These are phyloP conservation scores for Sindora glabra DNA, from an alignment of 306 rosid species.

Conservation along the genomic window DNA sequence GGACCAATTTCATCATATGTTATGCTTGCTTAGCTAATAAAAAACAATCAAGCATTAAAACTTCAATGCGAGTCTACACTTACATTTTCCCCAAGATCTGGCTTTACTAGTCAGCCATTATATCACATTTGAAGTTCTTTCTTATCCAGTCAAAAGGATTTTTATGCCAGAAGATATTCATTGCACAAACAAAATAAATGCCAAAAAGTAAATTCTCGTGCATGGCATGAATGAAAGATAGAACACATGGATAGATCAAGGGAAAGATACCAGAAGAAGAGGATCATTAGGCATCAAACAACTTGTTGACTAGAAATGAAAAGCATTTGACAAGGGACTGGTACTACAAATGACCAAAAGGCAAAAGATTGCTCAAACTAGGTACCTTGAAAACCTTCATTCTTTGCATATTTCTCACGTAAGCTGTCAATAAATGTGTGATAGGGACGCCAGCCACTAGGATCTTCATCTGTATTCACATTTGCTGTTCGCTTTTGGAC, in stretches of 20 bases:
- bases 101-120: neutral
- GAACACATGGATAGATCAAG: neutral
- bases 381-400: conserved; percentile 70
- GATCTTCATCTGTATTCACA: conserved; percentile 80
- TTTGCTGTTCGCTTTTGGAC: conserved; percentile 62
- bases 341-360: neutral
- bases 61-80: neutral
- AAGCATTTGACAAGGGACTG: neutral
- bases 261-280: neutral
- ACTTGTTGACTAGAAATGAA: neutral
- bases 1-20: no score
- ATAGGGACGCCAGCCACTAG: conserved; percentile 98
- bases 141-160: no score
- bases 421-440: conserved; percentile 52
- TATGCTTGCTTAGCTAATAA: no score
- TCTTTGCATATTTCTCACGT: conserved; percentile 74
- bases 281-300: neutral
- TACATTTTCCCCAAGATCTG: neutral
- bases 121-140: neutral
- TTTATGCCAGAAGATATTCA: no score
- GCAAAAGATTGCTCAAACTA: neutral
- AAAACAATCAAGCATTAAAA: neutral
- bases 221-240: neutral
- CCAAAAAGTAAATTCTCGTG: neutral
- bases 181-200: no score